Base-by-base conservation (phyloP, 2,329 filamentous ascomycete species). In the Sarocladium strictum region DNA sequence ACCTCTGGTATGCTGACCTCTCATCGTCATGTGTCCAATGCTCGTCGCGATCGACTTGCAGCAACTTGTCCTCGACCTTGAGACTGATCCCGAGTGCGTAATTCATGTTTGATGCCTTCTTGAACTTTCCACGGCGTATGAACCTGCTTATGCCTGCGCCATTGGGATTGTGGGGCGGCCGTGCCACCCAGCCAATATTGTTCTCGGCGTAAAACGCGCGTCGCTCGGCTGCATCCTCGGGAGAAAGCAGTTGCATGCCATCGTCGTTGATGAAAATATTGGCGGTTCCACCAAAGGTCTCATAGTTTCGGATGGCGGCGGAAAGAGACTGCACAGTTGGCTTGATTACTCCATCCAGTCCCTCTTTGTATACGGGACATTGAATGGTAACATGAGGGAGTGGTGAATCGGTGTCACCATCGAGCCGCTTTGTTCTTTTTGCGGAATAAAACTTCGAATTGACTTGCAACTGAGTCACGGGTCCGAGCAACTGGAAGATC, bases 41-140 rank as follows among this genome's bases (percentile, higher is more conserved):
- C n/a, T n/a, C n/a, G n/a, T n/a, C n/a, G n/a, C n/a, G n/a, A 3
- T 79, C 62, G 9, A 64, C 63, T 3, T 54, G 56, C 11, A 66
- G 63, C 37, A 89, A 69, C 56, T 79, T 78, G 11, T 80, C 78
- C 65, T 89, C 85, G 2, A 87, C 77, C 56, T 79, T 75, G 63
- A 80, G 78, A 29, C 79, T 83, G 52, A 86, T 69, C 60, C 78
- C 79, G 56, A 89, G 72, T 2, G 78, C 84, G 62, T 83, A 89
- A 66, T 89, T 89, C 85, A 89, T 89, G 70, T 89, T 89, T 23
- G 84, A 87, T 1, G 84, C 84, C 69, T 87, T 87, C 71, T 87
- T 87, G 73, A 87, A 87, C 64, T 86, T 86, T 54, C 84, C 84
- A 32, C 72, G 73, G 35, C 81, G 73, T n/a, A 77, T 57, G 61